Base-by-base conservation (phyloP, 2,329 filamentous ascomycete species). In the Aspergillus sp. region DNA sequence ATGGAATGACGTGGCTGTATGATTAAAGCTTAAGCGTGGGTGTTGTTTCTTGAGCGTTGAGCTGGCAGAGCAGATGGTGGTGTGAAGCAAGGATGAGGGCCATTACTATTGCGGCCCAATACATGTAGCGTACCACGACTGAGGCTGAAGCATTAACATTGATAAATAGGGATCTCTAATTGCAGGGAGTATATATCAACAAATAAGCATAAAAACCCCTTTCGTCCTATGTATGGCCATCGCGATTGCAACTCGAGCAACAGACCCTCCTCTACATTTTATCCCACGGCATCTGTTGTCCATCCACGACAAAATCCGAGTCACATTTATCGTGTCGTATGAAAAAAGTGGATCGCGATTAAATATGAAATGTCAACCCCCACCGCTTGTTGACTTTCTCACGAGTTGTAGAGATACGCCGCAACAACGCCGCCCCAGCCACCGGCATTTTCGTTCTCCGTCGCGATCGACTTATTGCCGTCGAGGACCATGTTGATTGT, bases 381-480 rank as follows among this genome's bases (percentile, higher is more conserved):
- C 34, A 51, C 47, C 34, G 47, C 55, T 50, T 46, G 47, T 57
- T 45, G 22, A 22, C 7, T 7, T 2, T 28, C 43, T 64, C 60
- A 66, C 5, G 64, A 46, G 58, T 69, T 54, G 50, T 69, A 69
- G 53, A 70, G 48, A 65, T 74, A 75, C 31, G 68, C 74, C 28
- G 74, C 73, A 62, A 76, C 61, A 41, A 75, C 70, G 45, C 71
- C 74, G 25, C 74, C 74, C 74, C 74, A 76, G 17, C 74, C 74
- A 64, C 74, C 74, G 11, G 64, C 56, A 65, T 76, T 74, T n/a
- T 66, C 66, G 46, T 63, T 63, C 58, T 72, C 61, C 6, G 61
- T 69, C 5, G 72, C 73, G 31, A 72, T 65, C 4, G 63, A 57
- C n/a, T 56, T 57, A 30, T 54, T 62, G 23, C 66, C 69, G 22